Percentiles rank a stretch among this genome's conserved stretches.
These are phyloP conservation scores for Primulina tabacum DNA, from an alignment of 257 asterid genomes.

Conservation along the genomic window DNA sequence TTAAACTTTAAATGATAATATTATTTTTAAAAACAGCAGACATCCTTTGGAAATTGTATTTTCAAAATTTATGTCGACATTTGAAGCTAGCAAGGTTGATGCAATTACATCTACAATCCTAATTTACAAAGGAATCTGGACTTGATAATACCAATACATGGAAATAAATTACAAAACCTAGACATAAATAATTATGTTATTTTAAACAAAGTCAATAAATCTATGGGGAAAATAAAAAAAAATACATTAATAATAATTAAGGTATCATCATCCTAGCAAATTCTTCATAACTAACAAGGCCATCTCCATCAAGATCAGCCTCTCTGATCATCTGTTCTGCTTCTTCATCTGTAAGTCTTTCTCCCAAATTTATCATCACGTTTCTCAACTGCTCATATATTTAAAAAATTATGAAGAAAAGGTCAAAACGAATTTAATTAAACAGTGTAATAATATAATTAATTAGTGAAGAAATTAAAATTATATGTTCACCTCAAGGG, in stretches of 20 bases:
- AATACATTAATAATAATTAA: slow-evolving; percentile 20
- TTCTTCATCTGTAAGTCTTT: slow-evolving; percentile 63
- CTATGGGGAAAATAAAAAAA: background rate
- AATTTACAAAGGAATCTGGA: too few relatives aligned
- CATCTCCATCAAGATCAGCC: slow-evolving; percentile 71
- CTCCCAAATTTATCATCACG: slow-evolving; percentile 76
- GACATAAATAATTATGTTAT: background rate
- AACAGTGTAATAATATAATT: background rate
- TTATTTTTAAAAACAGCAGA: too few relatives aligned
- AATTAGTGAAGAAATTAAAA: too few relatives aligned
- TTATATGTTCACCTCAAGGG: slow-evolving; percentile 45
- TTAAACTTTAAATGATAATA: too few relatives aligned
- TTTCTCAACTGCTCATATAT: slow-evolving; percentile 46
- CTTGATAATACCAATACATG: background rate
- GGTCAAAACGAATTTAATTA: background rate
- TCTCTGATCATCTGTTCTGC: slow-evolving; percentile 71
- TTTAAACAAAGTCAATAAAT: too few relatives aligned
- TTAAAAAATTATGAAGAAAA: background rate
- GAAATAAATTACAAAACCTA: background rate
- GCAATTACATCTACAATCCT: too few relatives aligned
- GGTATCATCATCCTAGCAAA: slow-evolving; percentile 61
- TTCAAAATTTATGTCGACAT: too few relatives aligned
- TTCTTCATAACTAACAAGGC: slow-evolving; percentile 61
- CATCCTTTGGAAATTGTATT: too few relatives aligned
- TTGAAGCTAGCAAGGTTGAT: too few relatives aligned